Conservation (phyloP, 2,329 filamentous ascomycete species). For the Orbilia blumenaviensis region DNA sequence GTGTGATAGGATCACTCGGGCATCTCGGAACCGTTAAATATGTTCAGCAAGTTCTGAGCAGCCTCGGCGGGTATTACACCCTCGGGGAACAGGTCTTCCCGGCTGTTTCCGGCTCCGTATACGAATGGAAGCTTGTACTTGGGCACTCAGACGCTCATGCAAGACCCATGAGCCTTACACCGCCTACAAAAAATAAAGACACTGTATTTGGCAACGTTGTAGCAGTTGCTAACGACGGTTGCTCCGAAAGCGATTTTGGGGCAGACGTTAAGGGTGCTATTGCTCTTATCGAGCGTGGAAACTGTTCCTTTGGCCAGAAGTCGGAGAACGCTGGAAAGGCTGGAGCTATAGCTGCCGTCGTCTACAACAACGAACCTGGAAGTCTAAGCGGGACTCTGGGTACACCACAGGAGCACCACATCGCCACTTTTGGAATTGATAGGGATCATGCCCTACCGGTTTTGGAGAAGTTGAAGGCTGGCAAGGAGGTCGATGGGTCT, state of each 20-base stretch:
- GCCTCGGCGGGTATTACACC: conserved; percentile 58
- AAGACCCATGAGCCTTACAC: conserved; percentile 72
- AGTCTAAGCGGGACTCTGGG: conserved; percentile 75
- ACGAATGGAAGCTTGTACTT: conserved; percentile 69
- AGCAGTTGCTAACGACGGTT: conserved; percentile 72
- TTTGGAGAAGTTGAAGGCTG: conserved; percentile 56
- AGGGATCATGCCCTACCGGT: conserved; percentile 14
- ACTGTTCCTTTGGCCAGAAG: conserved; percentile 77
- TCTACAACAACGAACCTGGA: conserved; percentile 77
- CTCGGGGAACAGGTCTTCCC: conserved; percentile 71
- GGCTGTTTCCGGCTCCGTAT: conserved; percentile 70
- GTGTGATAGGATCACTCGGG: conserved; percentile 74
- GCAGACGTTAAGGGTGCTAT: conserved; percentile 70
- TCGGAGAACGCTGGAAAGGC: conserved; percentile 73
- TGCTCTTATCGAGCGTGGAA: conserved; percentile 75
- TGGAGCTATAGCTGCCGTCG: conserved; percentile 74
- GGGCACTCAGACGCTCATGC: conserved; percentile 67
- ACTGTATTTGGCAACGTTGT: conserved; percentile 70
- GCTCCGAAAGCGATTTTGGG: conserved; percentile 72
- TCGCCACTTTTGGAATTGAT: conserved; percentile 49
- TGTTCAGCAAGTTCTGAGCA: conserved; percentile 67
- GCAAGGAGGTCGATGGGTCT: conserved; percentile 66
- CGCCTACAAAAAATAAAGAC: conserved; percentile 70
- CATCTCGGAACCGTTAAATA: conserved; percentile 73
- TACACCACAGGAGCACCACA: conserved; percentile 61